phyloP scores from a whole-genome alignment of 2,329 filamentous ascomycete species.

The Hypoxylon rubiginosum region DNA sequence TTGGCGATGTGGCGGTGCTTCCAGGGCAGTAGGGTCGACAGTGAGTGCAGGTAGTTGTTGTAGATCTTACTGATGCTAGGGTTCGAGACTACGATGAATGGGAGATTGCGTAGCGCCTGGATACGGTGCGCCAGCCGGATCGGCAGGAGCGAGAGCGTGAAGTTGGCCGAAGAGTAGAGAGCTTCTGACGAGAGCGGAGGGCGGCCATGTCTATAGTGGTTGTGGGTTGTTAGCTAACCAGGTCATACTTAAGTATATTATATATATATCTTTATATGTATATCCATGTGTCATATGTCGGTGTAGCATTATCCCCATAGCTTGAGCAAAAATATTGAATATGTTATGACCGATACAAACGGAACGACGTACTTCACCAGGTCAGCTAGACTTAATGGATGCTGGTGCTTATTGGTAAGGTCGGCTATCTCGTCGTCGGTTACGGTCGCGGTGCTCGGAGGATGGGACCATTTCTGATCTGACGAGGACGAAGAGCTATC shows the following conservation, averaged over 20 bases:
- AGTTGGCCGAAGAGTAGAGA: conserved; percentile 91
- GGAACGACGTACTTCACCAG: conserved; percentile 79
- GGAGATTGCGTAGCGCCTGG: conserved; percentile 90
- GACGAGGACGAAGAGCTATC: conserved; percentile 30
- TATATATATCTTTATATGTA: too few relatives aligned
- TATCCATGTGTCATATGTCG: conserved; percentile 6
- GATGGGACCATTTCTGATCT: conserved; percentile 56
- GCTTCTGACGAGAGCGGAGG: conserved; percentile 85
- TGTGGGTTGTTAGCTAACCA: conserved; percentile 8
- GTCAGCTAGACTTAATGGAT: conserved; percentile 87
- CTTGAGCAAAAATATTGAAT: conserved; percentile 22
- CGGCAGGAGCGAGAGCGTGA: conserved; percentile 91
- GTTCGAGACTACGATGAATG: conserved; percentile 98
- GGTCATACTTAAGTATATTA: not conserved
- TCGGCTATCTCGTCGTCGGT: conserved; percentile 82
- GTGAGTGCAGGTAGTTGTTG: conserved; percentile 93
- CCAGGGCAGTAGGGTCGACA: conserved; percentile 91
- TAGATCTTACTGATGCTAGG: conserved; percentile 95
- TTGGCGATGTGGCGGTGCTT: conserved; percentile 76
- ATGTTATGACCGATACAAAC: conserved; percentile 4
- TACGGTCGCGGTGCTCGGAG: conserved; percentile 63
- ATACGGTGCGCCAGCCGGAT: conserved; percentile 94
- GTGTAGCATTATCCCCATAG: not conserved
- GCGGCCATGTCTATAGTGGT: conserved; percentile 72
- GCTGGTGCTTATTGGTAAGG: conserved; percentile 82